These are phyloP conservation scores for Lichtheimia ramosa DNA, from an alignment of 371 early-diverging fungal species.

Conservation along the genomic window DNA sequence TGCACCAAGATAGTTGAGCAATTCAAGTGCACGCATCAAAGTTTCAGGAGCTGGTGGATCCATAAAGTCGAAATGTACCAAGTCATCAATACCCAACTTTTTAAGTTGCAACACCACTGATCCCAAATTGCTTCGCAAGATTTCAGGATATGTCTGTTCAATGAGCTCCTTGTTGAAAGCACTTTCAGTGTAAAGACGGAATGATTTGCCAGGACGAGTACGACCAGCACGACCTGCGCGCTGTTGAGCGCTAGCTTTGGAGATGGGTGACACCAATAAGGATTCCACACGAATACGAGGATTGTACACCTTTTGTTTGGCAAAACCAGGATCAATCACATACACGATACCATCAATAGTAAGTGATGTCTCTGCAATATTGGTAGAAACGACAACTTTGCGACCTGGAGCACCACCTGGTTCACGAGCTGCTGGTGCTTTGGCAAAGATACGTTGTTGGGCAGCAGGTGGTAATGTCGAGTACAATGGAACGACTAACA, in stretches of 20 bases:
- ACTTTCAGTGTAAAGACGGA: constrained; percentile 90
- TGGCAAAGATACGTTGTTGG: constrained; percentile 91
- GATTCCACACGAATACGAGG: constrained; percentile 90
- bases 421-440: constrained; percentile 77
- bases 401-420: constrained; percentile 84
- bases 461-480: constrained; percentile 89
- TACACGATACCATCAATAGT: constrained; percentile 99
- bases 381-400: constrained; percentile 96
- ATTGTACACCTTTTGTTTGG: constrained; percentile 98
- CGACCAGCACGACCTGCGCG: constrained; percentile 93
- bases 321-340: constrained; percentile 98
- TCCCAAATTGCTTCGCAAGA: constrained; percentile 83
- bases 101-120: constrained; percentile 84
- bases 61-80: constrained; percentile 94
- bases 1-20: constrained; percentile 88
- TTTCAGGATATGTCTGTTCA: constrained; percentile 92
- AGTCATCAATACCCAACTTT: constrained; percentile 86
- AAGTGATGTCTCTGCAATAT: constrained; percentile 98
- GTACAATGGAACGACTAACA: constrained; percentile 89
- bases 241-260: constrained; percentile 82
- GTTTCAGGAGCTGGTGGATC: constrained; percentile 93
- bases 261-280: constrained; percentile 74
- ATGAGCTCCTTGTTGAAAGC: constrained; percentile 79
- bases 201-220: constrained; percentile 91
- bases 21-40: constrained; percentile 88